These are phyloP conservation scores for Mucor ambiguus DNA, from an alignment of 371 early-diverging fungal species.

Conservation along the genomic window DNA sequence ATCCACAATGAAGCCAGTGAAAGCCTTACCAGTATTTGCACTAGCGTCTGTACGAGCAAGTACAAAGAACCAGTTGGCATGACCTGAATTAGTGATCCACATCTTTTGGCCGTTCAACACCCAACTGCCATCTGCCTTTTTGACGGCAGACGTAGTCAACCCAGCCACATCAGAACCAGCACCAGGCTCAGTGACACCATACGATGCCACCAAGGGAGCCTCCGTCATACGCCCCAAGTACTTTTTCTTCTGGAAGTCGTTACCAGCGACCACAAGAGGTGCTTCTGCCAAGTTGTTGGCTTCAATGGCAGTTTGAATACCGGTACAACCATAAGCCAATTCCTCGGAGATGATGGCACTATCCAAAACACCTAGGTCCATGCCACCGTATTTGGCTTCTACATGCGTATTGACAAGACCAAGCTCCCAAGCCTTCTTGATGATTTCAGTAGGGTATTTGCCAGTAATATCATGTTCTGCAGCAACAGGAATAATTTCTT, in stretches of 20 bases:
- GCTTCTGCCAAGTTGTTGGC: slow-evolving; percentile 96
- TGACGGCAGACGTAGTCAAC: slow-evolving; percentile 66
- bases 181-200: slow-evolving; percentile 91
- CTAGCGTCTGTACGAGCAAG: slow-evolving; percentile 86
- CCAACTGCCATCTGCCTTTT: slow-evolving; percentile 67
- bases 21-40: slow-evolving; percentile 86
- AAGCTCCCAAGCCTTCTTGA: slow-evolving; percentile 96
- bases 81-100: slow-evolving; percentile 95
- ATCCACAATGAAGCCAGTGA: slow-evolving; percentile 97
- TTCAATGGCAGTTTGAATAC: slow-evolving; percentile 97
- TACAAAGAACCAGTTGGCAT: slow-evolving; percentile 99
- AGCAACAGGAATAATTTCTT: slow-evolving; percentile 93
- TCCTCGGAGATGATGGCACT: slow-evolving; percentile 85
- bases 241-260: slow-evolving; percentile 84
- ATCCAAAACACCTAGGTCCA: slow-evolving; percentile 82
- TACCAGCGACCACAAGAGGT: slow-evolving; percentile 88
- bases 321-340: slow-evolving; percentile 94
- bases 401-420: slow-evolving; percentile 95
- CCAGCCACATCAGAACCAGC: slow-evolving; percentile 81
- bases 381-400: slow-evolving; percentile 86
- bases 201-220: slow-evolving; percentile 90
- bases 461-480: slow-evolving; percentile 94
- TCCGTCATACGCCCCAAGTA: slow-evolving; percentile 95
- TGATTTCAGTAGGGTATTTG: slow-evolving; percentile 89
- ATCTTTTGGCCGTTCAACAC: slow-evolving; percentile 81